Evolutionary conservation across 192 early-diverging fungal species (phyloP).

Genomic region (Coemansia nantahalensis): DNA sequence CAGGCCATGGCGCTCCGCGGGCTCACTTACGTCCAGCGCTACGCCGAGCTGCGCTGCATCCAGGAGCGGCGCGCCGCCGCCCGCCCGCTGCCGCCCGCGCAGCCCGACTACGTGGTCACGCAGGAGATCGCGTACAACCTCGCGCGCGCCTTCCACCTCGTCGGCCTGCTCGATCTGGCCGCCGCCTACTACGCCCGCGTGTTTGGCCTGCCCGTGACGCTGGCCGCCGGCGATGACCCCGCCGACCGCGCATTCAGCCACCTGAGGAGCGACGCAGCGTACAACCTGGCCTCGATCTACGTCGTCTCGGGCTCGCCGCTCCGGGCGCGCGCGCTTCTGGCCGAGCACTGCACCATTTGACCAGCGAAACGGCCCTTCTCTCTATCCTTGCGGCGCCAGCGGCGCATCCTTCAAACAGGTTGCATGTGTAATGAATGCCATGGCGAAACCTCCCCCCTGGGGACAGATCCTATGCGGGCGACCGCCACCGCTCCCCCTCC

Average conservation of each 20-base stretch:
- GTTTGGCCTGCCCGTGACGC: slow-evolving; percentile 58
- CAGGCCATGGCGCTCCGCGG: slow-evolving; percentile 31
- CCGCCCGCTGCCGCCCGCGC: background rate
- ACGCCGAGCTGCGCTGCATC: slow-evolving; percentile 39
- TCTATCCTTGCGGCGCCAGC: background rate
- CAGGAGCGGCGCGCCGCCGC: slow-evolving; percentile 15
- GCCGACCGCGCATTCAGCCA: slow-evolving; percentile 12
- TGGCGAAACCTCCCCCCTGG: too few relatives aligned
- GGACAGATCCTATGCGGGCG: too few relatives aligned
- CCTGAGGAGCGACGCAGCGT: slow-evolving; percentile 80
- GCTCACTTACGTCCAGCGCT: slow-evolving; percentile 33
- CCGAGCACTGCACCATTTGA: slow-evolving; percentile 77
- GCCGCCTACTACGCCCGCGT: slow-evolving; percentile 82
- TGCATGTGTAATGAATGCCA: too few relatives aligned
- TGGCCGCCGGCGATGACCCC: slow-evolving; percentile 1
- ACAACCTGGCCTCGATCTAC: slow-evolving; percentile 86
- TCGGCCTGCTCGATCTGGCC: slow-evolving; percentile 80
- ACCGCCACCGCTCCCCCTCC: too few relatives aligned
- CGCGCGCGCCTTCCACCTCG: slow-evolving; percentile 85
- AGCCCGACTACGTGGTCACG: slow-evolving; percentile 24
- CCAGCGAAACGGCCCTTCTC: background rate
- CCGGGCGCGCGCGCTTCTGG: slow-evolving; percentile 69
- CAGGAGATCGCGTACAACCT: slow-evolving; percentile 76
- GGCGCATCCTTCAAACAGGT: too few relatives aligned
- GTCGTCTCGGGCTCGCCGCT: slow-evolving; percentile 65